These are phyloP conservation scores for Globisporangium spinosum DNA, from an alignment of 352 stramenopile genomes.

Conservation along the genomic window DNA sequence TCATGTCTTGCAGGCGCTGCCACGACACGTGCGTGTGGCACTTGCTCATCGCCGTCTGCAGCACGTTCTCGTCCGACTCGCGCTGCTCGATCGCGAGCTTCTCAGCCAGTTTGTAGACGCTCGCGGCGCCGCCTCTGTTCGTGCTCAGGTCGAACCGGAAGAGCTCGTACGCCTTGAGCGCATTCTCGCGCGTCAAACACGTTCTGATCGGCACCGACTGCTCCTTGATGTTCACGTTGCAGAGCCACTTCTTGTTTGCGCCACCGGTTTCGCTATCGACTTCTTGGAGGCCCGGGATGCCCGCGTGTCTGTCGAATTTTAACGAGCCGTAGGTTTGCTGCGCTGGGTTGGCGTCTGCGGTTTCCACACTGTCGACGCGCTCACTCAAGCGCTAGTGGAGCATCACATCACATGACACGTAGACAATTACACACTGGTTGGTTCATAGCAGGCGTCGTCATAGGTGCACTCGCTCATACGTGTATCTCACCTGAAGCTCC, in stretches of 20 bases:
- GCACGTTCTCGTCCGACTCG: slow-evolving; percentile 26
- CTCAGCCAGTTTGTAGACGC: slow-evolving; percentile 25
- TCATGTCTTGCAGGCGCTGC: slow-evolving; percentile 30
- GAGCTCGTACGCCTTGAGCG: slow-evolving; percentile 43
- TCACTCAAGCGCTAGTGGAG: slow-evolving; percentile 4
- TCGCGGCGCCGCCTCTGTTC: slow-evolving; percentile 23
- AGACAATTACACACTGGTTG: neutral
- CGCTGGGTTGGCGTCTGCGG: neutral
- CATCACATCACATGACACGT: neutral
- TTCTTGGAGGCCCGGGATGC: slow-evolving; percentile 44
- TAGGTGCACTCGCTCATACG: neutral
- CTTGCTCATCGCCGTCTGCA: slow-evolving; percentile 38
- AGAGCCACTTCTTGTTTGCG: slow-evolving; percentile 32
- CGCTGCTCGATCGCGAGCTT: slow-evolving; percentile 25
- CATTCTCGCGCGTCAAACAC: slow-evolving; percentile 32
- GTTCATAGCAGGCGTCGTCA: neutral
- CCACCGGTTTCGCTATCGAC: neutral
- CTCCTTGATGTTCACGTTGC: slow-evolving; percentile 45
- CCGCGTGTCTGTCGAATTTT: slow-evolving; percentile 24
- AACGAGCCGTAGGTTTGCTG: slow-evolving; percentile 25
- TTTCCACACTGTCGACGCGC: slow-evolving; percentile 1
- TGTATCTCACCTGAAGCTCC: slow-evolving; percentile 16
- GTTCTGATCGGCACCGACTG: slow-evolving; percentile 38
- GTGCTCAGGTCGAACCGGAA: slow-evolving; percentile 28
- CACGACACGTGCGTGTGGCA: slow-evolving; percentile 40